Base-by-base conservation (phyloP, 129 eudicot genomes). In the Logfia minima region DNA sequence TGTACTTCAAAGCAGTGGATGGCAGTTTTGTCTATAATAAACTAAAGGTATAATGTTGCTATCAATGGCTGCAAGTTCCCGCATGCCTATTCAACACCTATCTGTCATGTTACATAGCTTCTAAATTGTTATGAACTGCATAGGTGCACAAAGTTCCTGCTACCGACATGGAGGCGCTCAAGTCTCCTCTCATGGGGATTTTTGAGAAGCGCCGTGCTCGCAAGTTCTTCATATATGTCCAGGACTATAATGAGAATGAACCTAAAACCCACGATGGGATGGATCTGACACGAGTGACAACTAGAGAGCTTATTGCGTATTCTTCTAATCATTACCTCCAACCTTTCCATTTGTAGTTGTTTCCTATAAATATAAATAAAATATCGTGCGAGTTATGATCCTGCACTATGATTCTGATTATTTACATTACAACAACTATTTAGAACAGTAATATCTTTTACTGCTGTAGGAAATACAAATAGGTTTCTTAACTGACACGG, bases 161-260 rank as follows among this genome's bases (percentile, higher is more conserved):
- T 53, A 91, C 88, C 66, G 97, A 91, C 81, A 91, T 91, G 92
- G 97, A 91, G 84, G 95, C 95, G 11, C 86, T 91, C 63, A 91
- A 88, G 84, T 89, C 97, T 32, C 97, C 94, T 37, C 88, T 91
- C 71, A 91, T 89, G 97, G 97, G 97, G 37, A 86, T 91, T 48
- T 88, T 91, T 85, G 97, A 88, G 81, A 93, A 93, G 84, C 92
- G 98, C 17, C 91, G 98, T 69, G 97, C 97, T 75, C 88, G 97
- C 73, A 93, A 93, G 68, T 93, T 93, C 82, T 93, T 93, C 75
- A 89, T 89, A 19, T 93, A 84, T 68, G 98, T 93, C 65, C 98
- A 93, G 79, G 90, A 93, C 64, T 93, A 91, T 70, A 80, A 84
- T 2, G 98, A 90, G 84, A 84, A 11, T 61, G 96, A 93, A 69